Evolutionary conservation across 78 protist genomes (phyloP), one percentile per base, ranked within the genome.

Genomic region (Dictyostelium brefeldianum): DNA sequence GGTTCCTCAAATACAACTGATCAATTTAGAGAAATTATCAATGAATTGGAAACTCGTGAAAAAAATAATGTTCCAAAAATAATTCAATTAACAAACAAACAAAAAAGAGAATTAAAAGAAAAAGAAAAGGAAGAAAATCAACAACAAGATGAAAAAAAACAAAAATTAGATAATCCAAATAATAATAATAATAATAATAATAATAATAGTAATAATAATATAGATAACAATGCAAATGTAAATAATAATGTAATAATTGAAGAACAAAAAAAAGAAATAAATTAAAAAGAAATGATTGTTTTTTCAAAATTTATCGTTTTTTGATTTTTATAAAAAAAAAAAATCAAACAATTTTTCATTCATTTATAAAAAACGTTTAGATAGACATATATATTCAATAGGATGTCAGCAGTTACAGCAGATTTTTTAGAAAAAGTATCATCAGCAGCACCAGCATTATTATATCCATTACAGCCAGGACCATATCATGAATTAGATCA

Each of bases 31-130:
- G 93, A 65, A 10, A 51, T 87, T 11, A 5, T 87, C 14, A 70
- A 51, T 0, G 84, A 87, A 36, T 17, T 87, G 1, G 93, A 87
- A 17, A 29, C n/a, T 36, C 64, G 93, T 59, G 17, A 47, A 41
- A 57, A 78, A 14, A 70, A 36, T 43, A 36, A 36, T 64, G 31
- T 64, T 1, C 83, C 77, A 78, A 31, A 5, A 5, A 54, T 64
- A 0, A 87, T 54, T 77, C 27, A 12, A 3, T 53, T 87, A n/a
- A 77, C 93, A 41, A 87, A 87, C 71, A 77, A 74, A 77, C 78
- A 87, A 47, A 87, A 87, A 64, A 56, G 93, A 59, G 93, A 87
- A 62, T 25, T 77, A 59, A 74, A 77, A 50, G n/a, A 71, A 84
- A 18, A 53, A 47, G 47, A 80, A 80, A 14, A 62, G 4, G 70